Evolutionary conservation across 495 filamentous ascomycete genomes (phyloP).

Genomic region (Neurospora cerealis): DNA sequence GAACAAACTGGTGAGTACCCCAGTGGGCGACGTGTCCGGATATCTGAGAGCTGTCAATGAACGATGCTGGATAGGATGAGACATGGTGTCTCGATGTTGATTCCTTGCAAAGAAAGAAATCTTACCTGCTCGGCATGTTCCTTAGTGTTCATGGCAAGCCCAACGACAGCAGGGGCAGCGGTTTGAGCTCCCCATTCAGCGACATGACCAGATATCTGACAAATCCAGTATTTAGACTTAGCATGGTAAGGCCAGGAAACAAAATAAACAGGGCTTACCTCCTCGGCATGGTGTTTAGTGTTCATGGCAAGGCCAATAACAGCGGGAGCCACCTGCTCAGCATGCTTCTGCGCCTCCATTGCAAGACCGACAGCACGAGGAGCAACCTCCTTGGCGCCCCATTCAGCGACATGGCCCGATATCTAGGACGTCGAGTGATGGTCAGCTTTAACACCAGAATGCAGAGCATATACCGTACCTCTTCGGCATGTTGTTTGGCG

Average conservation of each 20-base stretch:
- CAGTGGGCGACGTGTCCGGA: not conserved
- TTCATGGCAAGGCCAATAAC: not conserved
- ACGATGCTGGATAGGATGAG: not conserved
- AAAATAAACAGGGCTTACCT: too few relatives aligned
- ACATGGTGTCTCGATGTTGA: not conserved
- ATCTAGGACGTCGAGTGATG: not conserved
- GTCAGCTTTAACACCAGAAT: not conserved
- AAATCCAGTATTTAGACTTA: too few relatives aligned
- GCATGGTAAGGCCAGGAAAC: too few relatives aligned
- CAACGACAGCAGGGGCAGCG: not conserved
- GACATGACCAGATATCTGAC: too few relatives aligned
- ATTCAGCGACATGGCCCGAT: not conserved
- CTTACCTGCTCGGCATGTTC: not conserved
- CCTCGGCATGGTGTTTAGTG: too few relatives aligned
- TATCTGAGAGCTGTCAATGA: not conserved
- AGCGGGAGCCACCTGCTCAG: not conserved
- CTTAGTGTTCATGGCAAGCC: not conserved
- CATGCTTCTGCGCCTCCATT: not conserved
- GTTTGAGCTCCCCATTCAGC: too few relatives aligned
- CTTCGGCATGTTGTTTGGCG: not conserved
- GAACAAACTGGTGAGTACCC: not conserved
- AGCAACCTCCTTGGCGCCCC: not conserved
- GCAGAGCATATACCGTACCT: not conserved
- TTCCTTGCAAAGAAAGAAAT: not conserved
- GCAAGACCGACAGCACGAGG: not conserved